Evolutionary conservation across 169 alveolate genomes (phyloP).

Genomic region (Babesia ovis): DNA sequence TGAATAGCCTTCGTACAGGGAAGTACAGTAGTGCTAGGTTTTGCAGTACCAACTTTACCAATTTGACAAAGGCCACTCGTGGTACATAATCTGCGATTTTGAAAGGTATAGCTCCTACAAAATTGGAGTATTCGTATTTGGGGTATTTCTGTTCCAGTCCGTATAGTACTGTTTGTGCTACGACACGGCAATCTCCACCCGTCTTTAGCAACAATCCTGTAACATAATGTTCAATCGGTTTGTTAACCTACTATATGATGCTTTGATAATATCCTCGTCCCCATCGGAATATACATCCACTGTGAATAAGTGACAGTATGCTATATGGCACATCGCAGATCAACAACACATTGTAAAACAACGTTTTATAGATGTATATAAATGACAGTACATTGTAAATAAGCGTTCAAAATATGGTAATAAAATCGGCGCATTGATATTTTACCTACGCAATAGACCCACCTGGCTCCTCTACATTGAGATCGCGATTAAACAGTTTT

Average conservation of each 20-base stretch:
- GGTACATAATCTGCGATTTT: conserved; percentile 42
- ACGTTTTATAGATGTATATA: too few relatives aligned
- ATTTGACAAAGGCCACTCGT: conserved; percentile 7
- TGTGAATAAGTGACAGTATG: neutral
- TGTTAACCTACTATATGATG: conserved; percentile 28
- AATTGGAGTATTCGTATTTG: conserved; percentile 16
- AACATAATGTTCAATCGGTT: too few relatives aligned
- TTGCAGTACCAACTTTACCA: conserved; percentile 17
- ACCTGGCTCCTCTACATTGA: conserved; percentile 13
- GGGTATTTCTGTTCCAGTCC: conserved; percentile 37
- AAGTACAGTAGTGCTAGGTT: conserved; percentile 9
- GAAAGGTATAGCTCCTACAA: conserved; percentile 50
- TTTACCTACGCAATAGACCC: neutral
- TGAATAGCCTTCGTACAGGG: neutral
- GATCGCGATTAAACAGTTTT: conserved; percentile 25
- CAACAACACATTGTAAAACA: neutral
- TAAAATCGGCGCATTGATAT: too few relatives aligned
- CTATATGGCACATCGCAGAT: neutral
- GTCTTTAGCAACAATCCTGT: conserved; percentile 35
- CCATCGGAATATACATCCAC: neutral
- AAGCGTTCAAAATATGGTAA: too few relatives aligned
- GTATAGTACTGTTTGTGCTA: conserved; percentile 19
- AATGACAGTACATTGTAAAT: too few relatives aligned
- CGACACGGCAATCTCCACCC: conserved; percentile 32
- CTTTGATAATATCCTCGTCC: conserved; percentile 2